Percentiles rank a stretch among this genome's conserved stretches.
phyloP scores from a whole-genome alignment of 176 grass and related monocot genomes.

The Ensete glaucum region DNA sequence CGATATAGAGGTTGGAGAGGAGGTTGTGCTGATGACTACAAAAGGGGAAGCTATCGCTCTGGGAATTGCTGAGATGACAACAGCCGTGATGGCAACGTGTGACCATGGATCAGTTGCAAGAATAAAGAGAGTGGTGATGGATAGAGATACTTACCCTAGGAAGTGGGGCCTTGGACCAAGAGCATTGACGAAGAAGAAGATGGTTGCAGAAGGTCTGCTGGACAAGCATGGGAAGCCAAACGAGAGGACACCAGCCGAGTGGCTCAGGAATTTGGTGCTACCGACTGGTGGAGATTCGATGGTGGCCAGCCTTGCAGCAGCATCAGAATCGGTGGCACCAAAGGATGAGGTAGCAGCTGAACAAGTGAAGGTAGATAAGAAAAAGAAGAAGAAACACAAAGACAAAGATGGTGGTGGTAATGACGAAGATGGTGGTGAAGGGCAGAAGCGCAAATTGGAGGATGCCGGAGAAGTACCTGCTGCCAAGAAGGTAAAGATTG shows the following conservation, averaged over 20 bases:
- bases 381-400: slow-evolving; percentile 72
- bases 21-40: slow-evolving; percentile 83
- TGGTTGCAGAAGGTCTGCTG: slow-evolving; percentile 56
- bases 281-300: slow-evolving; percentile 66
- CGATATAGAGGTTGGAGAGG: slow-evolving; percentile 79
- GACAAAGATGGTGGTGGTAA: slow-evolving; percentile 42
- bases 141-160: slow-evolving; percentile 84
- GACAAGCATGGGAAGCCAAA: slow-evolving; percentile 89
- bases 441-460: slow-evolving; percentile 28
- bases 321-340: slow-evolving; percentile 40
- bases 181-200: slow-evolving; percentile 76
- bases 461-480: slow-evolving; percentile 12
- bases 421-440: slow-evolving; percentile 6
- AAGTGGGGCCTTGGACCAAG: slow-evolving; percentile 88
- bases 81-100: slow-evolving; percentile 84
- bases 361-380: slow-evolving; percentile 1
- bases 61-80: slow-evolving; percentile 91
- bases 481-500: slow-evolving; percentile 68
- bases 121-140: slow-evolving; percentile 96
- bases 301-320: slow-evolving; percentile 65
- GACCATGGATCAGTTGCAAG: slow-evolving; percentile 69
- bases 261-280: slow-evolving; percentile 60
- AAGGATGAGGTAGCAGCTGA: slow-evolving; percentile 28
- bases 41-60: slow-evolving; percentile 90
- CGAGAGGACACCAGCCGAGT: slow-evolving; percentile 78